These are phyloP conservation scores for Stentor coeruleus DNA, from an alignment of 73 alveolate genomes.

Conservation along the genomic window DNA sequence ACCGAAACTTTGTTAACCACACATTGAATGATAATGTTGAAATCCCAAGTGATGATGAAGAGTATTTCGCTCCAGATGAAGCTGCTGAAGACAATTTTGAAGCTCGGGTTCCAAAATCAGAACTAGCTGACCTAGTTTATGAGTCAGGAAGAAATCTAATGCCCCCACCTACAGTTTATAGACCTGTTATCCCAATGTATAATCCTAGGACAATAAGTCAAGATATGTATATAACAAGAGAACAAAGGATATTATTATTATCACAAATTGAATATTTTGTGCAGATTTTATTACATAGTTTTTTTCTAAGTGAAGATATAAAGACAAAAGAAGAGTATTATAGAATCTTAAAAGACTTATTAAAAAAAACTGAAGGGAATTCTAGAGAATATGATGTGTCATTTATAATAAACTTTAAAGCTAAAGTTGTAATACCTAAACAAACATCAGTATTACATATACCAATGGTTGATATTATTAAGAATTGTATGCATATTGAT, in stretches of 20 bases:
- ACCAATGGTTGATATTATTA: neutral
- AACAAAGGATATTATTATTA: neutral
- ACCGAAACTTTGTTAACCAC: neutral
- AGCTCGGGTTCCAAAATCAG: neutral
- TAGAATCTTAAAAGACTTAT: neutral
- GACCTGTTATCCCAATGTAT: neutral
- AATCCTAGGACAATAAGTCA: neutral
- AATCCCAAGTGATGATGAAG: neutral
- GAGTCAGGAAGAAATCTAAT: neutral
- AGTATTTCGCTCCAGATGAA: neutral
- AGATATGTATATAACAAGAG: neutral
- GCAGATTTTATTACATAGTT: neutral
- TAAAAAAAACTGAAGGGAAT: neutral
- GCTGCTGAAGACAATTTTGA: neutral
- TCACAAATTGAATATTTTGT: slow-evolving; percentile 1
- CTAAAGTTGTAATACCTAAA: neutral
- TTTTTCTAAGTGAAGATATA: neutral
- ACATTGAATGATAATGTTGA: neutral
- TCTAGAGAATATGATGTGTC: neutral
- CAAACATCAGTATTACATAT: neutral
- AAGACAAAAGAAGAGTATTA: neutral
- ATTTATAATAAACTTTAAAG: neutral
- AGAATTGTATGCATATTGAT: neutral
- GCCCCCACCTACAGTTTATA: neutral
- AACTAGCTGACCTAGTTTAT: neutral